A percentile compares a stretch with the other conserved stretches of the same genome.
phyloP scores from a whole-genome alignment of 1,284 basidiomycete genomes.

The Singerocomus inundabilis region DNA sequence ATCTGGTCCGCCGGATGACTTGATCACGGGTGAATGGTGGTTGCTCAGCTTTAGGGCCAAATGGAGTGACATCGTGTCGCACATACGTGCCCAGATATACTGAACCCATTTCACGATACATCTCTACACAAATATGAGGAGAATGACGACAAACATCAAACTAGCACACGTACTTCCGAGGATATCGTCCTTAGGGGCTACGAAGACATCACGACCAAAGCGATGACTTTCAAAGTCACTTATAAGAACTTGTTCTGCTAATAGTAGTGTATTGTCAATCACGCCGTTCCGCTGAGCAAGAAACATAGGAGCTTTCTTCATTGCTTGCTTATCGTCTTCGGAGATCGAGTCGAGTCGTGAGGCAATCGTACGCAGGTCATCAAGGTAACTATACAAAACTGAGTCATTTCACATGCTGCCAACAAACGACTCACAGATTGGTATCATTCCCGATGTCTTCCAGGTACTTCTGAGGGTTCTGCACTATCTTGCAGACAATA shows the following conservation, averaged over 20 bases:
- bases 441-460: neutral
- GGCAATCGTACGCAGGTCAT: conserved; percentile 24
- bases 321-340: conserved; percentile 6
- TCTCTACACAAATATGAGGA: neutral
- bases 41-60: neutral
- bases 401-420: conserved; percentile 2
- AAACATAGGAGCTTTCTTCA: conserved; percentile 25
- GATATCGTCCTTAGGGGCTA: no score
- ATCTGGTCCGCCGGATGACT: conserved; percentile 12
- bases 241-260: no score
- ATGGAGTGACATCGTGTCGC: conserved; percentile 2
- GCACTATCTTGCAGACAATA: conserved; percentile 18
- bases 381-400: conserved; percentile 19
- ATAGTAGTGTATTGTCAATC: conserved; percentile 1
- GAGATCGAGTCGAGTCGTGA: conserved; percentile 16
- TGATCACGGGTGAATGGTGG: conserved; percentile 1
- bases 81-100: conserved; percentile 23
- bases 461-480: conserved; percentile 21
- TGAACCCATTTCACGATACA: conserved; percentile 25
- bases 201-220: no score
- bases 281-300: conserved; percentile 7
- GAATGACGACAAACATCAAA: neutral
- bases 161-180: no score
- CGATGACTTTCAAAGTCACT: no score
- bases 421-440: conserved; percentile 7